Evolutionary conservation across 345 rosid genomes (phyloP).

Genomic region (Erysimum cheiranthoides): DNA sequence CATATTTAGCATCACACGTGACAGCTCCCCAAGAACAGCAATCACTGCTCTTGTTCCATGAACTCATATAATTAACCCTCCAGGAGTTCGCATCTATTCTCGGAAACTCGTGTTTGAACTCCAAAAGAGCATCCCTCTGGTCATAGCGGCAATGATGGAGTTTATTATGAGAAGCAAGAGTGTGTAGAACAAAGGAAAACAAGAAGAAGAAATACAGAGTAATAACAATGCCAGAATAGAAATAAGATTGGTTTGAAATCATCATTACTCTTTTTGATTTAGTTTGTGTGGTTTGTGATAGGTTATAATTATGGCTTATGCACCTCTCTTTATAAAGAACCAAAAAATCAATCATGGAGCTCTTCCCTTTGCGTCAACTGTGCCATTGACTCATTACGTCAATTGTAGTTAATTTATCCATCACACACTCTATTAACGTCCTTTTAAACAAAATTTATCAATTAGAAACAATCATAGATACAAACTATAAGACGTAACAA

Average conservation of each 20-base stretch:
- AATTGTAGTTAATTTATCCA: no score
- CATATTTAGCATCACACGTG: neutral
- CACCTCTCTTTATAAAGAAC: neutral
- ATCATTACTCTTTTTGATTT: neutral
- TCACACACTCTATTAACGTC: no score
- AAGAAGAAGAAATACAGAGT: no score
- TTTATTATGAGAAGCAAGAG: neutral
- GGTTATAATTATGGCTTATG: neutral
- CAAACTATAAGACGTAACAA: no score
- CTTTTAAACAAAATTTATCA: no score
- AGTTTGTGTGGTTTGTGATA: neutral
- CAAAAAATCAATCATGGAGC: neutral
- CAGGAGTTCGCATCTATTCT: neutral
- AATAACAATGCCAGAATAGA: neutral
- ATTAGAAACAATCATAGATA: no score
- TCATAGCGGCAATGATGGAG: neutral
- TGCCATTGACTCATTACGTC: no score
- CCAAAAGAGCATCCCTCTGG: neutral
- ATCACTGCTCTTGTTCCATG: conserved; percentile 12
- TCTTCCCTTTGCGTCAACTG: neutral
- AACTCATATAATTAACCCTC: neutral
- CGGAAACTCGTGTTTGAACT: conserved; percentile 16
- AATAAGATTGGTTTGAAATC: neutral
- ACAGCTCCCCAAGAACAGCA: conserved; percentile 12
- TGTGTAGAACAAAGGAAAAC: no score